Evolutionary conservation across 1,139 yeast species (phyloP).

Genomic region (Pichia norvegensis): DNA sequence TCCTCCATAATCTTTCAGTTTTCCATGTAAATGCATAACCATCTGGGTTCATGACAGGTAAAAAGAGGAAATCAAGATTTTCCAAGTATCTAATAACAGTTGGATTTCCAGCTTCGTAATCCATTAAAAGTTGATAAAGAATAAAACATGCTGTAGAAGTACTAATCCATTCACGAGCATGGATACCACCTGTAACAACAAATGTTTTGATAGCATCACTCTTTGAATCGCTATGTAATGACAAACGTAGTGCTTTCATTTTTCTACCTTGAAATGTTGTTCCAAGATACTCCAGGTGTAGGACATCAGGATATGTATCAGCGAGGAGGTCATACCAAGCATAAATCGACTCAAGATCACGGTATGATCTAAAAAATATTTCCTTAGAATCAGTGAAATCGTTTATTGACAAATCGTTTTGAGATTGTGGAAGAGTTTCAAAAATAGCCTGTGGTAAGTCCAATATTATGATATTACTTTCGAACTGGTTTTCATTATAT

Average conservation of each 20-base stretch:
- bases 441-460: conserved; percentile 50
- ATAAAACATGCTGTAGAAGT: conserved; percentile 61
- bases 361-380: conserved; percentile 59
- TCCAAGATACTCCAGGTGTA: conserved; percentile 61
- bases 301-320: conserved; percentile 50
- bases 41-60: conserved; percentile 86
- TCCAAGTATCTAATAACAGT: conserved; percentile 35
- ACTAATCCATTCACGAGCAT: conserved; percentile 88
- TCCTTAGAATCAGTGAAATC: conserved; percentile 10
- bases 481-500: conserved; percentile 22
- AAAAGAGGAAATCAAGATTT: conserved; percentile 59
- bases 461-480: conserved; percentile 37
- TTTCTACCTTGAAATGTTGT: conserved; percentile 67
- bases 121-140: conserved; percentile 47
- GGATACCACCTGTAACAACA: conserved; percentile 76
- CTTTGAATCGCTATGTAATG: conserved; percentile 34
- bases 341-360: conserved; percentile 61
- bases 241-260: conserved; percentile 56
- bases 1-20: conserved; percentile 77
- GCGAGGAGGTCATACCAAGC: conserved; percentile 61
- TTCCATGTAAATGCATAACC: conserved; percentile 84
- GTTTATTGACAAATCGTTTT: conserved; percentile 15
- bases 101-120: conserved; percentile 38
- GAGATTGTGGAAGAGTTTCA: conserved; percentile 43
- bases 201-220: conserved; percentile 50